These are phyloP conservation scores for Saccharomycopsis hybrid DNA, from an alignment of 1,139 yeast genomes.

Conservation along the genomic window DNA sequence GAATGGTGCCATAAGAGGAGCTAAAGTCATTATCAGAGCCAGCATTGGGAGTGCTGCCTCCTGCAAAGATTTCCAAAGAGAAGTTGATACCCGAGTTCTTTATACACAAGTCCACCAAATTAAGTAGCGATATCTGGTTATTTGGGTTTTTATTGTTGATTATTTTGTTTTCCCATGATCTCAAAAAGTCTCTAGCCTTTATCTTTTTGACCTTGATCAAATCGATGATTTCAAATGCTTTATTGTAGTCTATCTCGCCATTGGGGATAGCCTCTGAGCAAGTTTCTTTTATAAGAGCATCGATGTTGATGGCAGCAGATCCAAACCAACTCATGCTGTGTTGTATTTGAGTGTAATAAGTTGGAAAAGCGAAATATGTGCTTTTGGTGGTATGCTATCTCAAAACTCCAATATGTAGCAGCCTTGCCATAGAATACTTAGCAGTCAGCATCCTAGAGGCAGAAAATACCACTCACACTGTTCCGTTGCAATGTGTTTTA, in stretches of 20 bases:
- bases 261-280: slow-evolving; percentile 87
- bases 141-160: slow-evolving; percentile 64
- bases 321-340: slow-evolving; percentile 19
- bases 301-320: slow-evolving; percentile 32
- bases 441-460: no score
- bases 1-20: slow-evolving; percentile 11
- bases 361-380: no score
- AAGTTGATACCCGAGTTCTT: slow-evolving; percentile 92
- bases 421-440: no score
- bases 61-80: slow-evolving; percentile 72
- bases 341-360: no score
- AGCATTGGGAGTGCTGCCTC: slow-evolving; percentile 31
- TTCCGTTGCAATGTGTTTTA: no score
- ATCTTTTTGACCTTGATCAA: slow-evolving; percentile 76
- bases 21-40: slow-evolving; percentile 16
- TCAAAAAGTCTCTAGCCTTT: slow-evolving; percentile 80
- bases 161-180: slow-evolving; percentile 69
- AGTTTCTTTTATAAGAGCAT: slow-evolving; percentile 64
- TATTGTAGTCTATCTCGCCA: slow-evolving; percentile 77
- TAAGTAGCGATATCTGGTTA: slow-evolving; percentile 39
- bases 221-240: slow-evolving; percentile 85
- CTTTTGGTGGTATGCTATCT: no score
- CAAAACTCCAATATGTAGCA: no score
- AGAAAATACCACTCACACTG: no score
- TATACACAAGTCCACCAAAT: slow-evolving; percentile 73